Conservation (phyloP, 352 stramenopile genomes). For the Phytophthora sojae region DNA sequence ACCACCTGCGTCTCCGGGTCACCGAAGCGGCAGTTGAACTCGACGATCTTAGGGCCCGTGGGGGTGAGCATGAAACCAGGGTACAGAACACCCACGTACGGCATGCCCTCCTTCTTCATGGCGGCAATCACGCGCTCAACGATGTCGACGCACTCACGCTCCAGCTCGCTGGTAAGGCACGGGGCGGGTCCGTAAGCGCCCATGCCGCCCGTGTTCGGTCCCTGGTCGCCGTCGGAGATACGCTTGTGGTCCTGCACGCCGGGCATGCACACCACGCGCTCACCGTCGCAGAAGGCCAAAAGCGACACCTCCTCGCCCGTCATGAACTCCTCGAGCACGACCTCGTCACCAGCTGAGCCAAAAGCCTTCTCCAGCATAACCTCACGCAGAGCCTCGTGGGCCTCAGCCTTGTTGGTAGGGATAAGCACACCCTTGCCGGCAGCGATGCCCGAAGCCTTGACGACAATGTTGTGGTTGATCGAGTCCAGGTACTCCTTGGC, state of each 20-base stretch:
- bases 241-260: conserved; percentile 99
- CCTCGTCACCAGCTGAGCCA: conserved; percentile 94
- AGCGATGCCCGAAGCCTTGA: conserved; percentile 99
- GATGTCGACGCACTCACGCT: conserved; percentile 93
- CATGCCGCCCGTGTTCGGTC: conserved; percentile 99
- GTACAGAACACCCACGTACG: conserved; percentile 99
- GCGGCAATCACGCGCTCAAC: conserved; percentile 78
- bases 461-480: conserved; percentile 95
- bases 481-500: conserved; percentile 94
- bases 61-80: conserved; percentile 98
- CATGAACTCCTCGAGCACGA: conserved; percentile 99
- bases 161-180: conserved; percentile 93
- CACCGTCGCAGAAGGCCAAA: conserved; percentile 98
- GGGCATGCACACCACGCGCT: conserved; percentile 95
- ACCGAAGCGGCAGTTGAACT: conserved; percentile 99
- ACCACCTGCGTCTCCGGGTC: conserved; percentile 99
- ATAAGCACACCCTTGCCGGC: conserved; percentile 99
- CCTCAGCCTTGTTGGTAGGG: conserved; percentile 93
- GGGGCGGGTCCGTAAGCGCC: conserved; percentile 98
- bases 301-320: conserved; percentile 98
- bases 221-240: conserved; percentile 96
- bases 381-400: conserved; percentile 93
- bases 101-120: conserved; percentile 94
- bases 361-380: conserved; percentile 99
- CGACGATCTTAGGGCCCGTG: conserved; percentile 95